These are phyloP conservation scores for Cordyceps tenuipes DNA, from an alignment of 2,329 filamentous ascomycete species.

Conservation along the genomic window DNA sequence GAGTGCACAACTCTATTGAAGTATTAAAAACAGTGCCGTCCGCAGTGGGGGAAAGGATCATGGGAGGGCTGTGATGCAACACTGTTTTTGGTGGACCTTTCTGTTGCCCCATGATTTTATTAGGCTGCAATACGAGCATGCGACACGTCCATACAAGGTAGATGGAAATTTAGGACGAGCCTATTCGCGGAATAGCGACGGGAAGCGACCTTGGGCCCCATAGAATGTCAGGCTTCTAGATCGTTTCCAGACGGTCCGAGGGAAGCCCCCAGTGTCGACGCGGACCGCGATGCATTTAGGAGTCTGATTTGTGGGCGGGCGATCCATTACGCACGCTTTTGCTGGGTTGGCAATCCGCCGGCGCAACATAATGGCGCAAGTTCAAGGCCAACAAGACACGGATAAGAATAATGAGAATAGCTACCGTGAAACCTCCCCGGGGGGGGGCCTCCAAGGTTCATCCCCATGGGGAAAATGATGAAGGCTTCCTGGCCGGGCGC, in stretches of 20 bases:
- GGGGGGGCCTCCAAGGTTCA: not conserved
- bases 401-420: too few species aligned
- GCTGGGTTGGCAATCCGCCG: not conserved
- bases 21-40: not conserved
- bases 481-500: not conserved
- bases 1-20: too few species aligned
- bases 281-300: not conserved
- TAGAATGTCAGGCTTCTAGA: not conserved
- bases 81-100: not conserved
- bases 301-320: not conserved
- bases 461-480: slow-evolving; percentile 6
- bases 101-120: not conserved
- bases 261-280: not conserved
- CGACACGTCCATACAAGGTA: not conserved
- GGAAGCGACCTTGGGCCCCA: not conserved
- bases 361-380: not conserved
- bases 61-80: not conserved
- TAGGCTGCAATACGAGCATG: not conserved
- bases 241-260: not conserved
- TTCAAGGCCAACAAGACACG: not conserved
- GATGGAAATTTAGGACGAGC: not conserved
- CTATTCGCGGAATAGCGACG: not conserved
- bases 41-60: not conserved
- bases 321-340: not conserved
- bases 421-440: not conserved